Evolutionary conservation across 441 rosid species (phyloP), one percentile per base, ranked within the genome.

Genomic region (Pelargonium fulgidum): DNA sequence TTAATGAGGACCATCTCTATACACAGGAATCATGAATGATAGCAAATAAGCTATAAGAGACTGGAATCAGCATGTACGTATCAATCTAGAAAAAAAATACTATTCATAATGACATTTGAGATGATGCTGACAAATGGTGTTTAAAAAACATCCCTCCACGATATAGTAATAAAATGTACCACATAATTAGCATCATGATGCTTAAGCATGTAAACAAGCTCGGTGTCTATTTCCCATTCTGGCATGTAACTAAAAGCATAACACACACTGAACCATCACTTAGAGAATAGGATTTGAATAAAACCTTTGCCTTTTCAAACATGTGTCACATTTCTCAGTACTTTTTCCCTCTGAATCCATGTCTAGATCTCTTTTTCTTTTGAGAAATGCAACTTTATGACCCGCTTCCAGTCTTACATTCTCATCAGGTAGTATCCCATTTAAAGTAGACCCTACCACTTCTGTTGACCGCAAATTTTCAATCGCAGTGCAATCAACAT

Each of bases 231-330:
- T 39, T 39, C 26, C 62, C 22, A 9, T 56, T 56, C 19, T 56
- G 26, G 62, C 36, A 69, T 20, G 58, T 64, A 65, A 59, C 1
- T 47, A 61, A 16, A 56, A 29, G 33, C 33, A 44, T 22, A 24
- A 13, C 36, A 3, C 13, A 29, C 17, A 54, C 42, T 54, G 72
- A 59, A 56, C 64, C 41, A 71, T 44, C 42, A 61, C 3, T 20
- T 20, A 72, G 58, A 61, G 59, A 59, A 63, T 24, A 47, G 72
- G 45, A 39, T 19, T 59, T 56, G 64, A 24, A 64, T 68, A 54
- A 11, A 42, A 89, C 96, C 89, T 88, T 80, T 77, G 77, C 70
- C 78, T 80, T 68, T 85, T 85, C 26, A 59, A 70, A 72, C 81
- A 72, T 48, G 74, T 6, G 64, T 52, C 73, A 79, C 82, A 72